A percentile compares a stretch with the other conserved stretches of the same genome.
Conservation (phyloP, 164 flowering plant species). For the Liquidambar formosana region DNA sequence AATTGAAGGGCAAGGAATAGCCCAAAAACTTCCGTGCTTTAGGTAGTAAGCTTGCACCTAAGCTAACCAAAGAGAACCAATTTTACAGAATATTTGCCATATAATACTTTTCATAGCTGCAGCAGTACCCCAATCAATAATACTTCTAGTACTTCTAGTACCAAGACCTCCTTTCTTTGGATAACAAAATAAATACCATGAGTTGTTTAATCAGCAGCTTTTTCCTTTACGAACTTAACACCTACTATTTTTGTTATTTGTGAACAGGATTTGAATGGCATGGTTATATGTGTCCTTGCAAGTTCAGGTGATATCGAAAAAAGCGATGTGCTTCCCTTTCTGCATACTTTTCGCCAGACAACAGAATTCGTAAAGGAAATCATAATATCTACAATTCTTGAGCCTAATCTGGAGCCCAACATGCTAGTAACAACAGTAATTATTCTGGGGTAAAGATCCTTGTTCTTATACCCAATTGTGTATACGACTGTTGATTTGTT, state of each 20-base stretch:
- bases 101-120: too few relatives aligned
- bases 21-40: too few relatives aligned
- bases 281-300: conserved; percentile 62
- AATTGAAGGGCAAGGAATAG: too few relatives aligned
- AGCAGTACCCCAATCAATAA: too few relatives aligned
- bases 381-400: conserved; percentile 50
- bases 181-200: too few relatives aligned
- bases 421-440: conserved; percentile 64
- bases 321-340: conserved; percentile 39
- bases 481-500: not conserved
- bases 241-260: not conserved
- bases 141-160: too few relatives aligned
- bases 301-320: conserved; percentile 39
- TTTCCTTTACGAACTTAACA: too few relatives aligned
- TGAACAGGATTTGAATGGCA: conserved; percentile 56
- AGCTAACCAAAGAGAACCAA: too few relatives aligned
- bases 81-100: too few relatives aligned
- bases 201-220: too few relatives aligned
- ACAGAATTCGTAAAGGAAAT: conserved; percentile 53
- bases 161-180: too few relatives aligned
- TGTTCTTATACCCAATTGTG: not conserved
- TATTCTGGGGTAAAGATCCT: conserved; percentile 55
- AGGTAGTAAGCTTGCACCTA: too few relatives aligned
- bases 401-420: conserved; percentile 67
- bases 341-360: conserved; percentile 55